Percentiles rank a stretch among this genome's conserved stretches.
Conservation (phyloP, 805 yeast species). For the Ogataea degrootiae region DNA sequence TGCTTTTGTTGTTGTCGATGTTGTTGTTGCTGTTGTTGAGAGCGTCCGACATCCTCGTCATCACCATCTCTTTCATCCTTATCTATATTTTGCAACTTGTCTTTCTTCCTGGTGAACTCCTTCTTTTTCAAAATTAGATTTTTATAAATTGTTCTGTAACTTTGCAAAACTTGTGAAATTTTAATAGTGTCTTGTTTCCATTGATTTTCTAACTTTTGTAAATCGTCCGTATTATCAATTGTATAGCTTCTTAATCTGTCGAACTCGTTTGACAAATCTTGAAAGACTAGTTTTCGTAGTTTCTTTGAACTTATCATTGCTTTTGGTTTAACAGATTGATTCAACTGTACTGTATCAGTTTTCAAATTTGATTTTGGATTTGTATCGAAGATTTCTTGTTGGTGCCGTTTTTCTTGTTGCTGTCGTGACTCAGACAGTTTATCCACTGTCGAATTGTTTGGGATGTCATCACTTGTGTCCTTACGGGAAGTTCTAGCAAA, state of each 20-base stretch:
- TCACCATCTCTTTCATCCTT: not conserved
- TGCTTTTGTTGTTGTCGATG: too few species aligned
- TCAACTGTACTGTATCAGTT: too few species aligned
- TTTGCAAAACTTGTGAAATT: constrained; percentile 10
- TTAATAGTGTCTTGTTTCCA: constrained; percentile 8
- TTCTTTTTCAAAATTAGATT: constrained; percentile 9
- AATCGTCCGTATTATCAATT: not conserved
- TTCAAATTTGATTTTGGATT: too few species aligned
- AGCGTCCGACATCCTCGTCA: not conserved
- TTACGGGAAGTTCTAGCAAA: too few species aligned
- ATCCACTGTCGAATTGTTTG: too few species aligned
- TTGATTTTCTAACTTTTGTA: constrained; percentile 3
- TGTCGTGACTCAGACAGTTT: too few species aligned
- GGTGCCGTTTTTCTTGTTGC: too few species aligned
- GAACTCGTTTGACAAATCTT: constrained; percentile 1
- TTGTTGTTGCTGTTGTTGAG: too few species aligned
- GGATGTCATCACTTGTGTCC: too few species aligned
- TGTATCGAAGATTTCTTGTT: too few species aligned
- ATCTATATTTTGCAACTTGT: not conserved
- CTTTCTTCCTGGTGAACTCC: constrained; percentile 2
- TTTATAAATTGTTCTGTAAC: constrained; percentile 11
- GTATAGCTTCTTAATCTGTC: constrained; percentile 2
- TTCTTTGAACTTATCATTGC: too few species aligned
- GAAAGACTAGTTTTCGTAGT: not conserved
- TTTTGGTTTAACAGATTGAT: not conserved